Evolutionary conservation across 2,329 filamentous ascomycete species (phyloP).

Genomic region (Fusarium illudens): DNA sequence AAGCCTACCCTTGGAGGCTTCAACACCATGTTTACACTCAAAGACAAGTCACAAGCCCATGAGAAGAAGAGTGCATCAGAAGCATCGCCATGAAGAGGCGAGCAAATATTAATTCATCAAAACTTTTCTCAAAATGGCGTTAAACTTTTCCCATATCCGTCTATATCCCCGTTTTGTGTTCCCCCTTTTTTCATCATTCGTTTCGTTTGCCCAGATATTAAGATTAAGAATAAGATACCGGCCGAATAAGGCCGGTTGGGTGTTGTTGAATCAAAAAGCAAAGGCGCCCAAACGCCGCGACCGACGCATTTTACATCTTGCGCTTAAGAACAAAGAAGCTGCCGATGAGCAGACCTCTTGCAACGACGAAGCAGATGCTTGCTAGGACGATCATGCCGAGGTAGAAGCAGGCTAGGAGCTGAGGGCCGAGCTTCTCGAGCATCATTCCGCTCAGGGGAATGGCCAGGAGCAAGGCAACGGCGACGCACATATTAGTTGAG

Average conservation of each 20-base stretch:
- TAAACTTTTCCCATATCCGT: background rate
- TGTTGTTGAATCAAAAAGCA: background rate
- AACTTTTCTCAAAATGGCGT: background rate
- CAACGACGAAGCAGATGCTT: slow-evolving; percentile 37
- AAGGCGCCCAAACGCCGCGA: background rate
- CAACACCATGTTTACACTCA: too few relatives aligned
- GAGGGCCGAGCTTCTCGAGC: slow-evolving; percentile 53
- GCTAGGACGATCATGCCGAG: slow-evolving; percentile 51
- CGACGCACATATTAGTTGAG: slow-evolving; percentile 55
- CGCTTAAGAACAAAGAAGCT: slow-evolving; percentile 4
- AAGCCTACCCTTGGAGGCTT: background rate
- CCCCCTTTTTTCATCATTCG: background rate
- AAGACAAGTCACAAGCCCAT: background rate
- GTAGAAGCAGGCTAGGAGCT: slow-evolving; percentile 55
- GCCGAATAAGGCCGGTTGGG: background rate
- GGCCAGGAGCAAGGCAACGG: slow-evolving; percentile 54
- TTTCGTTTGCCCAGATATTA: background rate
- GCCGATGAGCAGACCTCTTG: slow-evolving; percentile 17
- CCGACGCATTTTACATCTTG: slow-evolving; percentile 1
- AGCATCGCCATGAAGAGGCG: background rate
- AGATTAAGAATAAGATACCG: background rate
- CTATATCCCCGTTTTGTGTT: background rate
- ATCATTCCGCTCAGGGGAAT: slow-evolving; percentile 56
- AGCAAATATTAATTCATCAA: background rate
- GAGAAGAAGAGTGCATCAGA: background rate